These are phyloP conservation scores for Panellus pusillus DNA, from an alignment of 768 basidiomycete species.

Conservation along the genomic window DNA sequence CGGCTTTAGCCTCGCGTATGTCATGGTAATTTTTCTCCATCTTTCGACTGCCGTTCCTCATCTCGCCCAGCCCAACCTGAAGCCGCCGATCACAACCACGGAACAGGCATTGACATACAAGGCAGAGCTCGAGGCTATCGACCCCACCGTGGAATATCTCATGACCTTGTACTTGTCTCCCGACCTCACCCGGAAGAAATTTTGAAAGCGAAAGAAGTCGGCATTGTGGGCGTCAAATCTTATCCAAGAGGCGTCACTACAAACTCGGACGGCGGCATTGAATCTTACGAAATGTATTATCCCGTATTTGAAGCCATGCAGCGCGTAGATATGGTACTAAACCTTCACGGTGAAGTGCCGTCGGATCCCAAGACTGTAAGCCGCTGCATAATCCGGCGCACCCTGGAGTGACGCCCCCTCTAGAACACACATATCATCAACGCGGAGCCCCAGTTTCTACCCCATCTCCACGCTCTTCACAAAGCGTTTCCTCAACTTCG, in stretches of 20 bases:
- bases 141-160: constrained; percentile 79
- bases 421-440: constrained; percentile 93
- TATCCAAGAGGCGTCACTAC: constrained; percentile 98
- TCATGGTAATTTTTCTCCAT: constrained; percentile 67
- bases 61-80: constrained; percentile 78
- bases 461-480: constrained; percentile 83
- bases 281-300: constrained; percentile 93
- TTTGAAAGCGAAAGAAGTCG: constrained; percentile 80
- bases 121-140: constrained; percentile 68
- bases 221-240: constrained; percentile 91
- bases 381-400: constrained; percentile 27
- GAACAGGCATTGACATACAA: constrained; percentile 82
- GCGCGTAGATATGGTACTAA: constrained; percentile 89
- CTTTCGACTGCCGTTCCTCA: constrained; percentile 5
- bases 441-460: constrained; percentile 87
- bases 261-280: constrained; percentile 94
- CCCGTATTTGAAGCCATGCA: constrained; percentile 94
- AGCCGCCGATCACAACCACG: constrained; percentile 83
- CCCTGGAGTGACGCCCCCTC: not conserved
- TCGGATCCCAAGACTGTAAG: constrained; percentile 51
- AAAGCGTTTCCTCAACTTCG: constrained; percentile 82
- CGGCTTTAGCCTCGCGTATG: constrained; percentile 90
- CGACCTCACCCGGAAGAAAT: constrained; percentile 87
- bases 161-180: constrained; percentile 97
- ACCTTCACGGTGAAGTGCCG: constrained; percentile 96